Conservation (phyloP, 768 basidiomycete genomes). For the Russula olivacea region DNA sequence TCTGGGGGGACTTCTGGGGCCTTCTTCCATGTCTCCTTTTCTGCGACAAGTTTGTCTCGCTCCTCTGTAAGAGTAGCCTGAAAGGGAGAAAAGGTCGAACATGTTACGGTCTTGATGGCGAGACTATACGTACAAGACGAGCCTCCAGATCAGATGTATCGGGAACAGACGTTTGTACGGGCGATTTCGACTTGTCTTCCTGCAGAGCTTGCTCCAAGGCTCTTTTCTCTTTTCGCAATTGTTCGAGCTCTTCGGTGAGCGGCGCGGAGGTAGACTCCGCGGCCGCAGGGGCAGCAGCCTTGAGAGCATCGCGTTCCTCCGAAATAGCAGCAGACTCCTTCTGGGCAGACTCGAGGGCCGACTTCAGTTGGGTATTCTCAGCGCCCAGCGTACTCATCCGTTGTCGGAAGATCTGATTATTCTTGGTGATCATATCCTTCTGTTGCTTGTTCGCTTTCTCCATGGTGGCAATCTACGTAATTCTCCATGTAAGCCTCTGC, state of each 20-base stretch:
- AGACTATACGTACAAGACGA: slow-evolving; percentile 32
- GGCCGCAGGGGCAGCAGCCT: slow-evolving; percentile 30
- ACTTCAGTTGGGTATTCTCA: slow-evolving; percentile 20
- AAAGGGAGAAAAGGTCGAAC: neutral
- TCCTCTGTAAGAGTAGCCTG: slow-evolving; percentile 53
- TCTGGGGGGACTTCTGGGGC: slow-evolving; percentile 25
- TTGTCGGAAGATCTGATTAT: slow-evolving; percentile 23
- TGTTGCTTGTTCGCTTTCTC: slow-evolving; percentile 20
- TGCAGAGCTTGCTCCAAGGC: slow-evolving; percentile 39
- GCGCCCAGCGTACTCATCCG: slow-evolving; percentile 19
- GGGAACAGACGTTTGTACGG: slow-evolving; percentile 9
- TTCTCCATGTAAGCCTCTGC: neutral
- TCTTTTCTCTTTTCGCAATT: no score
- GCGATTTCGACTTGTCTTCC: slow-evolving; percentile 32
- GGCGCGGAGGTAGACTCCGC: slow-evolving; percentile 9
- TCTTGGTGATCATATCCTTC: slow-evolving; percentile 17
- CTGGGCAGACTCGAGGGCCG: slow-evolving; percentile 25
- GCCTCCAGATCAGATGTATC: slow-evolving; percentile 26
- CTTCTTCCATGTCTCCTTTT: slow-evolving; percentile 45
- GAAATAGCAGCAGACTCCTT: slow-evolving; percentile 26
- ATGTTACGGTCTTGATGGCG: neutral
- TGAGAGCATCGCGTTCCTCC: slow-evolving; percentile 32
- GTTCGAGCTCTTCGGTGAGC: slow-evolving; percentile 29
- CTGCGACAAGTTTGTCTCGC: slow-evolving; percentile 54
- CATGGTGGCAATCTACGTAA: slow-evolving; percentile 22